Conservation (phyloP, 768 basidiomycete species). For the Hygrocybe punicea region DNA sequence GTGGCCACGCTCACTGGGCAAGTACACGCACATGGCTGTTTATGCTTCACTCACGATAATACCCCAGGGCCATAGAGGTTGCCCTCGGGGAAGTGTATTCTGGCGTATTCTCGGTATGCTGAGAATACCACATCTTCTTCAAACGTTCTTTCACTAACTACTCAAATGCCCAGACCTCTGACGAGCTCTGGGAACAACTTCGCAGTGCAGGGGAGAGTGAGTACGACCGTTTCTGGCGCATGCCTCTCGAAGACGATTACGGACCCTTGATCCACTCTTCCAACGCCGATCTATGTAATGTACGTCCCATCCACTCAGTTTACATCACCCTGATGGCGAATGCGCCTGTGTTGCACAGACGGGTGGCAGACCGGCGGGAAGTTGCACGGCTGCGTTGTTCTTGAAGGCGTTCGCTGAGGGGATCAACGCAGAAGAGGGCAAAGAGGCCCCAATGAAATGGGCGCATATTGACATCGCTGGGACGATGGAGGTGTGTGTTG, state of each 20-base stretch:
- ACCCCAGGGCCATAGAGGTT: conserved; percentile 59
- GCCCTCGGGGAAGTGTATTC: conserved; percentile 75
- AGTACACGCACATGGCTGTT: conserved; percentile 7
- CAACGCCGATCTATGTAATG: conserved; percentile 82
- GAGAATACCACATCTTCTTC: too few relatives aligned
- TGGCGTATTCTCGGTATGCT: conserved; percentile 73
- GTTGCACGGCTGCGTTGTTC: conserved; percentile 83
- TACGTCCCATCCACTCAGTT: conserved; percentile 26
- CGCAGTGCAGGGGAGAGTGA: conserved; percentile 67
- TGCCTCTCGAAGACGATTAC: conserved; percentile 84
- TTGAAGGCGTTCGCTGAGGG: conserved; percentile 79
- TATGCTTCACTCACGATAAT: not conserved
- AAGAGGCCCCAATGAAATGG: conserved; percentile 63
- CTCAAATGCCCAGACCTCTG: conserved; percentile 51
- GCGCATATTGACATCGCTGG: conserved; percentile 87
- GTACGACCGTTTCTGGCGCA: conserved; percentile 84
- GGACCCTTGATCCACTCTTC: conserved; percentile 71
- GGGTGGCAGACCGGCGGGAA: conserved; percentile 69
- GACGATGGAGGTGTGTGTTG: conserved; percentile 59
- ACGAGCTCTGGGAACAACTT: conserved; percentile 69
- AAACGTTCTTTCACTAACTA: not conserved
- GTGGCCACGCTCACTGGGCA: conserved; percentile 86
- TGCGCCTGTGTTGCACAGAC: conserved; percentile 37
- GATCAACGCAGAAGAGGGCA: conserved; percentile 58
- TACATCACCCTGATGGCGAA: not conserved